Base-by-base conservation (phyloP, 768 basidiomycete species). In the Antrodiella citrinella region DNA sequence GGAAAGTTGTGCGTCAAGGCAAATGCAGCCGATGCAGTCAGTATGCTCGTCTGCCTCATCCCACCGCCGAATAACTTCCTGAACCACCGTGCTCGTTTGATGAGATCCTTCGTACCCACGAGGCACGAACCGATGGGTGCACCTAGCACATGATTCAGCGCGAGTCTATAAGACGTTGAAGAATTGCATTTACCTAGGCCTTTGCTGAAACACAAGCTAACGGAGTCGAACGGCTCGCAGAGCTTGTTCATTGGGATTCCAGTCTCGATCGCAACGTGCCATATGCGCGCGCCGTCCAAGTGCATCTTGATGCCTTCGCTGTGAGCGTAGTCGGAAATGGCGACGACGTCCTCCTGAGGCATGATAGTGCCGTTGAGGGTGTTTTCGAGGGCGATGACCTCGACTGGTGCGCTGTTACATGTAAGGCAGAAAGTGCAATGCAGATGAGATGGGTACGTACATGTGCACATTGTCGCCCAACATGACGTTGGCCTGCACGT, bases 161-260 rank as follows among this genome's bases (percentile, higher is more conserved):
- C 22, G 30, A 7, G 44, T 26, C 23, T 52, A 4, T 3, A n/a
- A 22, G 13, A 35, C 18, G 22, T 13, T 43, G 20, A 35, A 43
- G 47, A 23, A 30, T 39, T n/a, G 19, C 20, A 65, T 71, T 51
- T 54, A 91, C 94, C 94, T 44, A 98, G 75, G 39, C 94, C 95
- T 69, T 98, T 99, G 71, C 91, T 94, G 67, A 99, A 82, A 73
- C 95, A 98, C n/a, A 95, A 64, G 54, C 88, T 92, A 59, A 92
- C 81, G 0, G 90, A 84, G 62, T 99, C 94, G 67, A 97, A 94
- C 0, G 93, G 92, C 20, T 74, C 81, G 60, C 86, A 86, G 5
- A 97, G 78, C 52, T 86, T 84, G 48, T 82, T 80, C 44, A 98
- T 62, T 1, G 82, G 64, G 9, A 68, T 78, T 5, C 71, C 73